Evolutionary conservation across 768 basidiomycete genomes (phyloP).

Genomic region (Strobilomyces echinocephalus): DNA sequence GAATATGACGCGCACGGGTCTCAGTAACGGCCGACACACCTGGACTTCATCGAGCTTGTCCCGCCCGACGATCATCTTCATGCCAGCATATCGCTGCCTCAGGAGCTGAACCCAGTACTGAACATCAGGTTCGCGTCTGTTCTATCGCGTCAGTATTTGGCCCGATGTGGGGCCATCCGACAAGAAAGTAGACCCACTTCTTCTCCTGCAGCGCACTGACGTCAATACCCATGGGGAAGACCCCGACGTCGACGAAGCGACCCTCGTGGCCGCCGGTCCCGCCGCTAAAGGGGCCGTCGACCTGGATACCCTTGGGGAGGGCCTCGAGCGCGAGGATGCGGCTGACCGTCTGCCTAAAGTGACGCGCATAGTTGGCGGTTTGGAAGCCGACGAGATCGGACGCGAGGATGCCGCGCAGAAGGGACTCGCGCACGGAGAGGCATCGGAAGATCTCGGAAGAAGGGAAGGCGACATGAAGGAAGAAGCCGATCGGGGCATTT

Average conservation of each 20-base stretch:
- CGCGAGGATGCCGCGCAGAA: slow-evolving; percentile 85
- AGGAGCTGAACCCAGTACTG: slow-evolving; percentile 76
- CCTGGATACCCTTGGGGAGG: slow-evolving; percentile 76
- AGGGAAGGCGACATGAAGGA: slow-evolving; percentile 96
- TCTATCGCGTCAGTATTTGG: slow-evolving; percentile 3
- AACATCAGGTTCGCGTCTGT: slow-evolving; percentile 70
- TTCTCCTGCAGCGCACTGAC: slow-evolving; percentile 61
- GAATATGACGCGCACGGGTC: not conserved
- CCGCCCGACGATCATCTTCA: slow-evolving; percentile 82
- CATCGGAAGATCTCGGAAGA: slow-evolving; percentile 95
- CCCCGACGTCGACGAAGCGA: slow-evolving; percentile 78
- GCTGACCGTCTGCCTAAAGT: slow-evolving; percentile 80
- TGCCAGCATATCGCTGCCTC: slow-evolving; percentile 77
- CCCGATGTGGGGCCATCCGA: not conserved
- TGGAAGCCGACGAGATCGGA: slow-evolving; percentile 94
- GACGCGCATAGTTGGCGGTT: slow-evolving; percentile 75
- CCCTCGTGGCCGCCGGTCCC: slow-evolving; percentile 25
- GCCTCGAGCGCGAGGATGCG: slow-evolving; percentile 79
- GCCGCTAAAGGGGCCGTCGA: slow-evolving; percentile 31
- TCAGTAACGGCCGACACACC: slow-evolving; percentile 24
- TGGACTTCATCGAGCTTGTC: slow-evolving; percentile 89
- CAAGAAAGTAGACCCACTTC: slow-evolving; percentile 40
- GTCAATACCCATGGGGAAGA: slow-evolving; percentile 91
- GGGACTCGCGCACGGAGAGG: slow-evolving; percentile 68
- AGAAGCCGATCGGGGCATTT: slow-evolving; percentile 63